These are phyloP conservation scores for Tylopilus subfusipes DNA, from an alignment of 768 basidiomycete genomes.

Conservation along the genomic window DNA sequence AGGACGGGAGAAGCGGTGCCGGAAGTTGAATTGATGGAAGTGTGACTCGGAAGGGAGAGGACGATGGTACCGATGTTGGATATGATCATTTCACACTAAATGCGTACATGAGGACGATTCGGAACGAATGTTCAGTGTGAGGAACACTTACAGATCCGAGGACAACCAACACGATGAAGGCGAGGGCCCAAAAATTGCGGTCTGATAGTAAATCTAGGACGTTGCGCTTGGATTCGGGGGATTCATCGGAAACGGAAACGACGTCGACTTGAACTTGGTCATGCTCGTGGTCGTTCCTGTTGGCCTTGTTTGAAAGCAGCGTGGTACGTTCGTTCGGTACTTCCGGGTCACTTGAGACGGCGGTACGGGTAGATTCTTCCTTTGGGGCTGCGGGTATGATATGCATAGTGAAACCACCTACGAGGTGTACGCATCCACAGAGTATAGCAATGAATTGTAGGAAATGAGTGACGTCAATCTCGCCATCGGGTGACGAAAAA, in stretches of 20 bases:
- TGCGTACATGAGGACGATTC: background rate
- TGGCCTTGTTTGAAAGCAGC: slow-evolving; percentile 29
- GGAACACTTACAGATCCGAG: slow-evolving; percentile 61
- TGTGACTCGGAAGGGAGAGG: slow-evolving; percentile 50
- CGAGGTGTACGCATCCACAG: slow-evolving; percentile 49
- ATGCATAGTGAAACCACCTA: slow-evolving; percentile 48
- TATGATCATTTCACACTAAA: slow-evolving; percentile 75
- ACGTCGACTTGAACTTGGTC: slow-evolving; percentile 19
- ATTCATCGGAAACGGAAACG: slow-evolving; percentile 25
- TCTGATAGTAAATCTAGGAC: slow-evolving; percentile 49
- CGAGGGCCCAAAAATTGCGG: slow-evolving; percentile 63
- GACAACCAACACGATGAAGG: slow-evolving; percentile 45
- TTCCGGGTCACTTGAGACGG: slow-evolving; percentile 13
- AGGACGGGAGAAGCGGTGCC: slow-evolving; percentile 28
- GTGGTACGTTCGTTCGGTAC: slow-evolving; percentile 27
- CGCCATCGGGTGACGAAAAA: slow-evolving; percentile 49
- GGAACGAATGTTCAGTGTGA: background rate
- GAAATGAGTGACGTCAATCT: slow-evolving; percentile 48
- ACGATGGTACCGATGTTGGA: slow-evolving; percentile 79
- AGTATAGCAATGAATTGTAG: slow-evolving; percentile 55
- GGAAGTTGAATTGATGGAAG: slow-evolving; percentile 4
- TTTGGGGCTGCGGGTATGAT: slow-evolving; percentile 9
- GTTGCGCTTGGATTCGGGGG: slow-evolving; percentile 17
- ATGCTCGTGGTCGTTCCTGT: slow-evolving; percentile 4
- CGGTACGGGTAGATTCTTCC: background rate